Evolutionary conservation across 257 asterid species (phyloP).

Genomic region (Phtheirospermum japonicum): DNA sequence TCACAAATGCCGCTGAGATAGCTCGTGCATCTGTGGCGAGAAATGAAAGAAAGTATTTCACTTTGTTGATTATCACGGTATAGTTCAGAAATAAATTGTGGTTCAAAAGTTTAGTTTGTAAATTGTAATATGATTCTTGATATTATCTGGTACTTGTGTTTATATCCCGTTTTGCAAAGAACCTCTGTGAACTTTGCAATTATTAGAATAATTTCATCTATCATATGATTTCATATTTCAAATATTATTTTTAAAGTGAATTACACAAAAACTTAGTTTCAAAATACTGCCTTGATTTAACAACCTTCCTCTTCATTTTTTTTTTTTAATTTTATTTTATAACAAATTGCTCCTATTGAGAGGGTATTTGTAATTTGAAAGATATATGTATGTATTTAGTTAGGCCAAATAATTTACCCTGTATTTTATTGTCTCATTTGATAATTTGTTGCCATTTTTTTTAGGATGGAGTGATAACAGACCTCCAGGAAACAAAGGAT

Average conservation of each 20-base stretch:
- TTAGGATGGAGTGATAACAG: constrained; percentile 98
- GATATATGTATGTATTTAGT: background rate
- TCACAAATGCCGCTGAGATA: constrained; percentile 78
- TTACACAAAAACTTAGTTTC: background rate
- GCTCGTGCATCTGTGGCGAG: constrained; percentile 79
- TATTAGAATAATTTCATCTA: background rate
- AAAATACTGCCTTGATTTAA: background rate
- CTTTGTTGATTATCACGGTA: constrained; percentile 93
- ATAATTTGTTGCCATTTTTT: background rate
- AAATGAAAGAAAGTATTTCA: constrained; percentile 69
- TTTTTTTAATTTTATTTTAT: background rate
- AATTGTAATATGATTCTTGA: background rate
- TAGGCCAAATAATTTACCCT: background rate
- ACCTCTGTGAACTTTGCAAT: constrained; percentile 9
- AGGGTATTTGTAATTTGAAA: background rate
- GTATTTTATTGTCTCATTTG: constrained; percentile 18
- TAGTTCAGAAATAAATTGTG: constrained; percentile 9
- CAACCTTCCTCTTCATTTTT: no score
- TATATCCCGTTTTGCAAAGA: background rate
- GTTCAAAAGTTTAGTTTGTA: constrained; percentile 20
- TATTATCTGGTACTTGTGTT: constrained; percentile 18
- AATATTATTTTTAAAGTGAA: background rate
- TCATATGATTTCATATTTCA: constrained; percentile 9
- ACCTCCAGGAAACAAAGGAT: constrained; percentile 96
- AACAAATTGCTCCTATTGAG: background rate